Conservation (phyloP, 495 filamentous ascomycete species). For the Astrothelium macrocarpum region DNA sequence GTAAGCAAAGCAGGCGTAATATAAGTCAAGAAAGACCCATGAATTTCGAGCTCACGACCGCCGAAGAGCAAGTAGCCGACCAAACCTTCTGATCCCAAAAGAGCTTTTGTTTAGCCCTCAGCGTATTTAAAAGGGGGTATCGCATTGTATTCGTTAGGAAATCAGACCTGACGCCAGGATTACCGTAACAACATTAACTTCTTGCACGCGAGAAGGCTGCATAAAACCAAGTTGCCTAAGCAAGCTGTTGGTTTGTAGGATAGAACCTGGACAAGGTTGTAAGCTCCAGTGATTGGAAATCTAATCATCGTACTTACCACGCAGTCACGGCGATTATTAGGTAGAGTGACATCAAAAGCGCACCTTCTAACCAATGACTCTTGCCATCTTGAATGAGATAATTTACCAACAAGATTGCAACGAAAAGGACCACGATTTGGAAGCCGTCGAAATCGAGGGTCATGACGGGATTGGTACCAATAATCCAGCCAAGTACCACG, state of each 20-base stretch:
- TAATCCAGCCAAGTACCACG: slow-evolving; percentile 25
- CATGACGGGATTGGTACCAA: slow-evolving; percentile 21
- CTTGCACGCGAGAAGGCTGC: too few relatives aligned
- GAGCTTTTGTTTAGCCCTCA: background rate
- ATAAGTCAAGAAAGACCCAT: background rate
- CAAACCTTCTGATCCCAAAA: background rate
- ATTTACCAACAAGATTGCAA: slow-evolving; percentile 24
- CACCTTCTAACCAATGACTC: slow-evolving; percentile 33
- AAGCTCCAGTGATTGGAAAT: background rate
- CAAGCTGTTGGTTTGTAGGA: slow-evolving; percentile 13
- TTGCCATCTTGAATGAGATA: slow-evolving; percentile 28
- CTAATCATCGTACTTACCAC: slow-evolving; percentile 10
- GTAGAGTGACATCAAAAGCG: slow-evolving; percentile 30
- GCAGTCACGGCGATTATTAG: slow-evolving; percentile 32
- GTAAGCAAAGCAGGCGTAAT: background rate
- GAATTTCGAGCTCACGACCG: background rate
- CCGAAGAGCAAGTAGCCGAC: background rate
- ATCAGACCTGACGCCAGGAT: background rate
- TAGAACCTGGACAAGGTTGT: slow-evolving; percentile 21
- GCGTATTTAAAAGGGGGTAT: background rate
- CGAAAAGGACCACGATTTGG: slow-evolving; percentile 21
- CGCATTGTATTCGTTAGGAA: background rate
- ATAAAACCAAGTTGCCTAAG: too few relatives aligned
- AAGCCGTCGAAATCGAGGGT: slow-evolving; percentile 28
- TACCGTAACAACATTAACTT: too few relatives aligned